These are phyloP conservation scores for Tubosaeta brunneosetosa DNA, from an alignment of 768 basidiomycete genomes.

Conservation along the genomic window DNA sequence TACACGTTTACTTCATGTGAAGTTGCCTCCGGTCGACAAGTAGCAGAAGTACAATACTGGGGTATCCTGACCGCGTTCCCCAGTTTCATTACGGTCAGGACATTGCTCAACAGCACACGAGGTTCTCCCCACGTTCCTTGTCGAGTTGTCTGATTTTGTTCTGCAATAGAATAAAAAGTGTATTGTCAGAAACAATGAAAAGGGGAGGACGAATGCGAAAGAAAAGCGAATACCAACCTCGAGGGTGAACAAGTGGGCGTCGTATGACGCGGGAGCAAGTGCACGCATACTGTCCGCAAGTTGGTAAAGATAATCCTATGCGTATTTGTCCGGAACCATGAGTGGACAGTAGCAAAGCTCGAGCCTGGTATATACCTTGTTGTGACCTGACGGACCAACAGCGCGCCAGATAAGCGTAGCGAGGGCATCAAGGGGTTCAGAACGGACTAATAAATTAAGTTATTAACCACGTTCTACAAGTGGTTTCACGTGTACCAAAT, in stretches of 20 bases:
- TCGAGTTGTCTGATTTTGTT: constrained; percentile 1
- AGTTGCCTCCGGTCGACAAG: too few relatives aligned
- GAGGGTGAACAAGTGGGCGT: constrained; percentile 67
- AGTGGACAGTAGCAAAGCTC: not conserved
- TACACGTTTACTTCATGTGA: too few relatives aligned
- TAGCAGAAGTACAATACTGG: too few relatives aligned
- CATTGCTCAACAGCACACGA: not conserved
- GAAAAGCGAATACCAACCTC: constrained; percentile 47
- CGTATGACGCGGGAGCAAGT: constrained; percentile 67
- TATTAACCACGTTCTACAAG: not conserved
- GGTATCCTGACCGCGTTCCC: too few relatives aligned
- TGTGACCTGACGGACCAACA: constrained; percentile 78
- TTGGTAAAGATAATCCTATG: constrained; percentile 78
- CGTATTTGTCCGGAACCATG: not conserved
- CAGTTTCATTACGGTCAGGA: not conserved
- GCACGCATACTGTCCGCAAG: constrained; percentile 66
- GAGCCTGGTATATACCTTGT: constrained; percentile 51
- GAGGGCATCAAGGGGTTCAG: constrained; percentile 63
- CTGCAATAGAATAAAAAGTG: not conserved
- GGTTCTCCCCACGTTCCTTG: not conserved
- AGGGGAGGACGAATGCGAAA: not conserved
- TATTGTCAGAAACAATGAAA: not conserved
- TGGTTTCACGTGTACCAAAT: constrained; percentile 53
- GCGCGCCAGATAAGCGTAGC: constrained; percentile 64
- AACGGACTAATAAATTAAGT: constrained; percentile 52